These are phyloP conservation scores for Cladosporium sp. DNA, from an alignment of 2,329 filamentous ascomycete species.

Conservation along the genomic window DNA sequence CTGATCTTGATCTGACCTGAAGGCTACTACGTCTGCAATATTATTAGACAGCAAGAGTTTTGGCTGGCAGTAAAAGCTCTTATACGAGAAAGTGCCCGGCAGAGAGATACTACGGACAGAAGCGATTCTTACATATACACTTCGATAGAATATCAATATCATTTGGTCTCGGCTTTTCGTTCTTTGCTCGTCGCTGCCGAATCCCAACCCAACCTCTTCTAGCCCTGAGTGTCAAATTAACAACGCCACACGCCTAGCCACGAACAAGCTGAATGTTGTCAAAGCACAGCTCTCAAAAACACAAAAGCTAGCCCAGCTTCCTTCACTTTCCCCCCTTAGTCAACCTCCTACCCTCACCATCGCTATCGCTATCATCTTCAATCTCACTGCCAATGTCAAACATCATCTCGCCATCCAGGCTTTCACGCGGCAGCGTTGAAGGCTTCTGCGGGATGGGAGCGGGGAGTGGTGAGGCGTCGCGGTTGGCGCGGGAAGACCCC, in stretches of 20 bases:
- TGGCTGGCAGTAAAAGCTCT: too few relatives aligned
- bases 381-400: conserved; percentile 72
- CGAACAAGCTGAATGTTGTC: not conserved
- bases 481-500: conserved; percentile 25
- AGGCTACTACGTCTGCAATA: too few relatives aligned
- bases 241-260: not conserved
- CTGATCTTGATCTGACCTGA: too few relatives aligned
- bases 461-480: conserved; percentile 53
- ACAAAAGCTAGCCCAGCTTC: not conserved
- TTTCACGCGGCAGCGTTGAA: conserved; percentile 56
- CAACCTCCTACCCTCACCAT: conserved; percentile 10
- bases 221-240: not conserved
- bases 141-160: not conserved
- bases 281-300: too few relatives aligned
- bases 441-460: conserved; percentile 55
- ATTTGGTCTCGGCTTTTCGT: not conserved
- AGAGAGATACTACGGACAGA: not conserved
- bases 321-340: conserved; percentile 7
- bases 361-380: conserved; percentile 40
- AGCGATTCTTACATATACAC: not conserved
- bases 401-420: conserved; percentile 86
- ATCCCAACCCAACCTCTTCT: not conserved
- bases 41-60: too few relatives aligned
- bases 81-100: too few relatives aligned
- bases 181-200: not conserved